Percentiles rank a stretch among this genome's conserved stretches.
These are phyloP conservation scores for Penicillium sp. DNA, from an alignment of 2,329 filamentous ascomycete species.

Conservation along the genomic window DNA sequence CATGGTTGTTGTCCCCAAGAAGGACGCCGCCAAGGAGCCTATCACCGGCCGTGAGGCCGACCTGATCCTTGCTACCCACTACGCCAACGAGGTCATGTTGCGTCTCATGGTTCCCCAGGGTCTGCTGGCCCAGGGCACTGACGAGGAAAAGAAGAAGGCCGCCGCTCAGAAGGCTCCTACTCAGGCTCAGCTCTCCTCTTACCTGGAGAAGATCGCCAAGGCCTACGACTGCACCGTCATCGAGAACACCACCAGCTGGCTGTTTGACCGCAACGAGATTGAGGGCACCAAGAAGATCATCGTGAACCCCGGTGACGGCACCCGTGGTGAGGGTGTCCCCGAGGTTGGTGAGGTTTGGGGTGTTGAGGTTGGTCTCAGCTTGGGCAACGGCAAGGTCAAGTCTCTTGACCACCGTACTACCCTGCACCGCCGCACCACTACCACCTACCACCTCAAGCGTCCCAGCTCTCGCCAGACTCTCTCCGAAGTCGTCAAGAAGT, in stretches of 20 bases:
- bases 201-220: constrained; percentile 90
- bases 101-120: constrained; percentile 90
- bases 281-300: constrained; percentile 99
- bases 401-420: constrained; percentile 81
- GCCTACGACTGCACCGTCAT: constrained; percentile 88
- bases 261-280: constrained; percentile 95
- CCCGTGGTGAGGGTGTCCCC: constrained; percentile 84
- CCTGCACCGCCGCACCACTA: constrained; percentile 86
- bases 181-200: constrained; percentile 78
- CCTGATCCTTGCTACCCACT: constrained; percentile 85
- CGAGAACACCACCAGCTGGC: constrained; percentile 97
- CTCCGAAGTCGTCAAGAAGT: constrained; percentile 95
- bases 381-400: constrained; percentile 94
- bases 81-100: constrained; percentile 91
- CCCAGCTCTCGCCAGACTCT: constrained; percentile 88
- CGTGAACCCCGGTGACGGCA: constrained; percentile 72
- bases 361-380: constrained; percentile 89
- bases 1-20: constrained; percentile 71
- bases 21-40: constrained; percentile 60
- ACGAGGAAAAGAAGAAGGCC: constrained; percentile 95
- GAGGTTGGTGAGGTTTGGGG: constrained; percentile 96
- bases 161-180: constrained; percentile 76
- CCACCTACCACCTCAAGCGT: constrained; percentile 90
- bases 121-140: constrained; percentile 73
- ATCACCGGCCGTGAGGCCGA: constrained; percentile 79